Percentiles rank a stretch among this genome's conserved stretches.
Conservation (phyloP, 78 protist genomes). For the Planoprotostelium fungivorum region DNA sequence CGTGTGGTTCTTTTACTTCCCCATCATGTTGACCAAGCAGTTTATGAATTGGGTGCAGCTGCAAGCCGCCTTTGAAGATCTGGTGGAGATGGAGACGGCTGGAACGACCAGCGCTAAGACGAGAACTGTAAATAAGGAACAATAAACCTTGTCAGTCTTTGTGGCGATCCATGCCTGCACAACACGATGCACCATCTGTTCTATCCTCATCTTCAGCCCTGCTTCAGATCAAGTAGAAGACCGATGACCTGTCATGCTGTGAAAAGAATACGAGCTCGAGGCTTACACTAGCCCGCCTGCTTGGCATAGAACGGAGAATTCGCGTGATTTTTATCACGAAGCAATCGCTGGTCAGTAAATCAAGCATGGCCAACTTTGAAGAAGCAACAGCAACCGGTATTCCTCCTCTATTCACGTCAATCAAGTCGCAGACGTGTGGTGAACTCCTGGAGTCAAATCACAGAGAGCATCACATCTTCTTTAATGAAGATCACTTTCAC, state of each 20-base stretch:
- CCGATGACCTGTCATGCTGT: too few relatives aligned
- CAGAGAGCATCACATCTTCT: neutral
- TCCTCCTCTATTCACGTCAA: neutral
- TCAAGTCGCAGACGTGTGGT: neutral
- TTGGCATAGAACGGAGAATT: too few relatives aligned
- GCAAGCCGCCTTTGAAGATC: neutral
- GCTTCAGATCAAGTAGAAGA: too few relatives aligned
- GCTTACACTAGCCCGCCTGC: too few relatives aligned
- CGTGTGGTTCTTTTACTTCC: neutral
- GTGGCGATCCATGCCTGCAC: too few relatives aligned
- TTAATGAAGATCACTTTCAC: neutral
- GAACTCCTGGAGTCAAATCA: neutral
- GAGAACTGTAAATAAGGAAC: too few relatives aligned
- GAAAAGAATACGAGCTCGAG: too few relatives aligned
- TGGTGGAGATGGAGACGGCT: neutral
- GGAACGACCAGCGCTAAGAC: neutral
- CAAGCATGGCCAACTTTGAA: neutral
- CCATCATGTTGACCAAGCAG: neutral
- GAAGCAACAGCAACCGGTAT: neutral
- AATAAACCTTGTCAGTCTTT: too few relatives aligned
- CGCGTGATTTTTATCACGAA: too few relatives aligned
- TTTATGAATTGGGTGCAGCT: neutral
- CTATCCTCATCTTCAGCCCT: too few relatives aligned
- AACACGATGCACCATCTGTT: too few relatives aligned
- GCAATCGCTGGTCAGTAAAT: too few relatives aligned